Evolutionary conservation across 306 rosid genomes (phyloP), one percentile per base, ranked within the genome.

Genomic region (Ammopiptanthus mongolicus): DNA sequence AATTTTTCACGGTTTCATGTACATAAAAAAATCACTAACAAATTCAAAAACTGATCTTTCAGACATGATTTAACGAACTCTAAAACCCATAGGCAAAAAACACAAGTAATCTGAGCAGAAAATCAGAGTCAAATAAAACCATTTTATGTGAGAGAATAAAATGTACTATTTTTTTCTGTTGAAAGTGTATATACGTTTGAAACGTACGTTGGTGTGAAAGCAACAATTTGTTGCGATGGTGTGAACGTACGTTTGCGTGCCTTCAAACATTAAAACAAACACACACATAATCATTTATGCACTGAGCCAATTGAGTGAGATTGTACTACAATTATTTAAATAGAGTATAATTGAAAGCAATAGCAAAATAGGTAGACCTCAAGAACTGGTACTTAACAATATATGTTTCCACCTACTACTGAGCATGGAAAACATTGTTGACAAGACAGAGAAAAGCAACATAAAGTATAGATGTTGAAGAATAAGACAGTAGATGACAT

Each of bases 381-480:
- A 51, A 22, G 60, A 33, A 46, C 10, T 23, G 50, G 12, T 48
- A 8, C 53, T 65, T 36, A 22, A 60, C 22, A 50, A 59, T 29
- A 18, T 48, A 17, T 61, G 59, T 64, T 19, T 69, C 37, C 23
- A 55, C 18, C 17, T 17, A 61, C 37, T 44, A 53, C 13, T 1
- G 1, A 29, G 74, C 48, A 69, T 8, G 28, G 25, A 60, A 55
- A 22, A 48, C 55, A 17, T n/a, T 46, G 37, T 63, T 53, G 81
- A 51, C 41, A 59, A 50, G 65, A 67, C 29, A 48, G 14, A 34
- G 57, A 76, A 63, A 77, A 57, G 58, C 5, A 58, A 53, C 73
- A 63, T 61, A 51, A 21, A 65, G 1, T 21, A 39, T 10, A 65
- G 19, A 21, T 22, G 21, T 42, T 42, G 70, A 64, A 59, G 22